Evolutionary conservation across 768 basidiomycete species (phyloP).

Genomic region (Austroboletus festivus): DNA sequence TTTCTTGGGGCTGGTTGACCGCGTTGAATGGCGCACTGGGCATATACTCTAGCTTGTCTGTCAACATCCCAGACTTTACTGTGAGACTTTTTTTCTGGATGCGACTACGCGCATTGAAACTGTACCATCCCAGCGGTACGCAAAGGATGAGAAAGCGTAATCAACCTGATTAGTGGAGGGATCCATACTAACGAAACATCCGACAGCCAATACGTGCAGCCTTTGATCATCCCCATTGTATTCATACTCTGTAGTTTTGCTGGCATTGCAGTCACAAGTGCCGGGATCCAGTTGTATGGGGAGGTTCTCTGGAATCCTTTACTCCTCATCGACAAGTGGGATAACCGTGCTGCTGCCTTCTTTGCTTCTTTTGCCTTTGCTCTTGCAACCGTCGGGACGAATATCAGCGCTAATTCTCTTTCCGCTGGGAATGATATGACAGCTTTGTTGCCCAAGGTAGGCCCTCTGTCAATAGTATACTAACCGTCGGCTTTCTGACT

Average conservation of each 20-base stretch:
- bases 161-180: not conserved
- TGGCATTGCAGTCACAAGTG: conserved; percentile 79
- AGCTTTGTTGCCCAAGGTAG: conserved; percentile 66
- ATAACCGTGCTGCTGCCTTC: conserved; percentile 83
- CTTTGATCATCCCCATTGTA: conserved; percentile 69
- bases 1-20: conserved; percentile 75
- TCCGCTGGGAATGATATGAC: conserved; percentile 83
- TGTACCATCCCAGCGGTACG: conserved; percentile 54
- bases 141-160: conserved; percentile 48
- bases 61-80: conserved; percentile 88
- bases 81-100: conserved; percentile 18
- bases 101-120: not conserved
- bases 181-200: conserved; percentile 2
- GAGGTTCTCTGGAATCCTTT: conserved; percentile 58
- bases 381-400: conserved; percentile 34
- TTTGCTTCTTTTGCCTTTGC: conserved; percentile 75
- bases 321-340: conserved; percentile 73
- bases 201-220: conserved; percentile 66
- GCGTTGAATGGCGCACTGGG: conserved; percentile 77
- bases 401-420: conserved; percentile 61
- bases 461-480: conserved; percentile 11
- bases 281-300: conserved; percentile 59
- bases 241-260: conserved; percentile 78
- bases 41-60: conserved; percentile 65
- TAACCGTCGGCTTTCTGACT: not conserved